phyloP scores from a whole-genome alignment of 805 yeast genomes.

The Metschnikowia matae region DNA sequence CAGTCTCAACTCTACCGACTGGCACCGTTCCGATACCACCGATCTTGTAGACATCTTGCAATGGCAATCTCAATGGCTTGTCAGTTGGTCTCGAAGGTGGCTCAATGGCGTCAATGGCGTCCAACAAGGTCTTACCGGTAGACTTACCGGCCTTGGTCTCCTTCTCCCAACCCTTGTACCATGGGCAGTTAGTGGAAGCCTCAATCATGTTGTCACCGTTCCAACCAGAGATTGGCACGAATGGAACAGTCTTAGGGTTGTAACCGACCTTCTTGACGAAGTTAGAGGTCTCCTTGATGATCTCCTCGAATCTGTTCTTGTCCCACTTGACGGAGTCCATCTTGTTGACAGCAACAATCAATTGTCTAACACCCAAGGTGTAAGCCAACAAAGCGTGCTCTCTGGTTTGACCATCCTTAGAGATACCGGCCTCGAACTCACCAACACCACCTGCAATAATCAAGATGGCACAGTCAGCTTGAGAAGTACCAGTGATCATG shows the following conservation, averaged over 20 bases:
- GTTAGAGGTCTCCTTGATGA: slow-evolving; percentile 69
- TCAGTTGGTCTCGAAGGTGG: slow-evolving; percentile 79
- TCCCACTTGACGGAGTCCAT: slow-evolving; percentile 92
- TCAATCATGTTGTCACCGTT: slow-evolving; percentile 93
- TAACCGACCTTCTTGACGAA: slow-evolving; percentile 83
- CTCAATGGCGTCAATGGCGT: slow-evolving; percentile 80
- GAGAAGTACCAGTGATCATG: slow-evolving; percentile 94
- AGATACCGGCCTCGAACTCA: slow-evolving; percentile 95
- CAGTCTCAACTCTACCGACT: slow-evolving; percentile 92
- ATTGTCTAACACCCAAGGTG: slow-evolving; percentile 85
- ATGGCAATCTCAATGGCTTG: slow-evolving; percentile 85
- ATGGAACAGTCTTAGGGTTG: slow-evolving; percentile 77
- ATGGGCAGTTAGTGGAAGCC: slow-evolving; percentile 74
- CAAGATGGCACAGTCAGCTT: slow-evolving; percentile 88
- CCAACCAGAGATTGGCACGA: slow-evolving; percentile 85
- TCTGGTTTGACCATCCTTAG: slow-evolving; percentile 93
- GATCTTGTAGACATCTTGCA: slow-evolving; percentile 89
- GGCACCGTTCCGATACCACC: slow-evolving; percentile 92
- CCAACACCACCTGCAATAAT: slow-evolving; percentile 90
- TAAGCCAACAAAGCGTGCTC: slow-evolving; percentile 79
- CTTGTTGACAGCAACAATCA: slow-evolving; percentile 90
- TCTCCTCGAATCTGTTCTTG: slow-evolving; percentile 75
- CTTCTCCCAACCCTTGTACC: slow-evolving; percentile 86
- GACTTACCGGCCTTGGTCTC: slow-evolving; percentile 66
- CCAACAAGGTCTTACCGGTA: slow-evolving; percentile 79